Conservation (phyloP, 208 protist genomes). For the Pavlovales sp. region DNA sequence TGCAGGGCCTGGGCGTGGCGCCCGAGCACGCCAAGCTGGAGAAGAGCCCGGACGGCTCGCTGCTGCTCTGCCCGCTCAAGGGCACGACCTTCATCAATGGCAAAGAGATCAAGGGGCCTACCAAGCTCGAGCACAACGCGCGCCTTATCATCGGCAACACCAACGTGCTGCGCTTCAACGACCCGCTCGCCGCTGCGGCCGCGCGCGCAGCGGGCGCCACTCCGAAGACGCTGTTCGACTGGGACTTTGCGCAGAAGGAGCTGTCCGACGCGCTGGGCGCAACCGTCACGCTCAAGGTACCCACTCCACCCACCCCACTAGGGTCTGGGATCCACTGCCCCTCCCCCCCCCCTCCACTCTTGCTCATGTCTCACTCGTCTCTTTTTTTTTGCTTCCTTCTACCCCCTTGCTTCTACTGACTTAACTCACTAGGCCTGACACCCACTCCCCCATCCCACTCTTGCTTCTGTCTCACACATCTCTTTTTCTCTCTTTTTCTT, state of each 20-base stretch:
- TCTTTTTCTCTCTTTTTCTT: no score
- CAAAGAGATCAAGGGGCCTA: not conserved
- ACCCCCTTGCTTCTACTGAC: no score
- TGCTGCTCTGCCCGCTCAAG: not conserved
- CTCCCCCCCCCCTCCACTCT: no score
- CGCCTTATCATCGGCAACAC: conserved; percentile 6
- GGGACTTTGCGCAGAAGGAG: not conserved
- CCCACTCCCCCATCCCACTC: no score
- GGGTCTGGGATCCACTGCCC: no score
- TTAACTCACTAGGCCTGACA: no score
- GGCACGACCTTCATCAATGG: conserved; percentile 4
- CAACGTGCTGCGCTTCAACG: not conserved
- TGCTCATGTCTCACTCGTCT: no score
- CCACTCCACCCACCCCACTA: no score
- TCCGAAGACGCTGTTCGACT: not conserved
- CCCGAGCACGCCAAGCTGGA: not conserved
- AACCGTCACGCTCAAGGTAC: conserved; percentile 8
- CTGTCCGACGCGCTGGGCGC: not conserved
- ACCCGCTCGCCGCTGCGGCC: not conserved
- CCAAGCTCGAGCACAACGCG: not conserved
- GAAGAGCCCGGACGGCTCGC: not conserved
- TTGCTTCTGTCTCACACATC: no score
- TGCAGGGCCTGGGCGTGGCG: not conserved
- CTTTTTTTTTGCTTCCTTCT: no score
- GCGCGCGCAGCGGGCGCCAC: not conserved